Evolutionary conservation across 805 yeast genomes (phyloP), one percentile per base, ranked within the genome.

Genomic region (Wickerhamiella dianesei): DNA sequence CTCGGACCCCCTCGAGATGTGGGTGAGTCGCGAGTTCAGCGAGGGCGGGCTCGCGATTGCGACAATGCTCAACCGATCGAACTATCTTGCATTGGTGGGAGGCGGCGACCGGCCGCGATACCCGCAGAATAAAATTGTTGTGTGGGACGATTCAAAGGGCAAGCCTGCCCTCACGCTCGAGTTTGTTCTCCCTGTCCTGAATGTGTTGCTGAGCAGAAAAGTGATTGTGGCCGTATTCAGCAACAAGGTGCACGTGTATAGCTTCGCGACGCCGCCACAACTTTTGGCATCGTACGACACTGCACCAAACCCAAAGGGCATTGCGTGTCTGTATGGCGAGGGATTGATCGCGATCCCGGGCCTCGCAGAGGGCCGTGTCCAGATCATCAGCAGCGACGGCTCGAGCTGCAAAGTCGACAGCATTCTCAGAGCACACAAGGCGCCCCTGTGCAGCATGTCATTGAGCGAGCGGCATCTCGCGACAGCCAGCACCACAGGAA

Each of bases 111-210:
- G 72, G 49, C 96, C 96, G 19, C 72, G 76, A 50, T 84, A 77
- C 57, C 82, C 95, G 1, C 71, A 76, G 54, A 85, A 84, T 64
- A 83, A 82, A 61, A 74, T 87, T 36, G 73, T 86, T 35, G 79
- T 89, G 16, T 92, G 96, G 95, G 96, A 89, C 64, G 97, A 89
- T 61, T 63, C 84, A 50, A 83, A 84, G 63, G 74, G 80, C 52
- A 79, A 78, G 53, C 79, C 79, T 22, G 81, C 88, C 3, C 68
- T 85, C 17, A 73, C 74, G 35, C 64, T 92, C 49, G 92, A 84
- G 60, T 86, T 88, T 59, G 72, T 74, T 69, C 75, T 79, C 41
- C 83, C 89, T 0, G 80, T 89, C 3, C 66, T 82, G 42, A 78
- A 81, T 52, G 86, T 85, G 8, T 71, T 80, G 37, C 63, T 89